These are phyloP conservation scores for Pelargonium australe DNA, from an alignment of 441 rosid genomes.

Conservation along the genomic window DNA sequence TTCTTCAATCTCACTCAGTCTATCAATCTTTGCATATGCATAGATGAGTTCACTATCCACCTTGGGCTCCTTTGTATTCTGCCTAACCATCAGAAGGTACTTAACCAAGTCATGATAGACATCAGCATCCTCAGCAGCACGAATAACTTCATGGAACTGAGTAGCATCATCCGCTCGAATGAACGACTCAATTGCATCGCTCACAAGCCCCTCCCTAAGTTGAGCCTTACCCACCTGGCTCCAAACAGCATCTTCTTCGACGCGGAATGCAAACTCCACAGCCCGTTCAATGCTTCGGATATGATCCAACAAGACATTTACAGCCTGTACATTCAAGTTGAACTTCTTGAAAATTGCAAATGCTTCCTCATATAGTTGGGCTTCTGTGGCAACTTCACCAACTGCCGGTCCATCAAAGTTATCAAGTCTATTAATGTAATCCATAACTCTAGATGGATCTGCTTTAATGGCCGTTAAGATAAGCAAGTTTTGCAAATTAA, in stretches of 20 bases:
- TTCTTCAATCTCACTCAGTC: slow-evolving; percentile 89
- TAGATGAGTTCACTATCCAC: slow-evolving; percentile 96
- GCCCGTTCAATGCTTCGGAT: slow-evolving; percentile 88
- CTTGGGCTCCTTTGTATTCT: slow-evolving; percentile 94
- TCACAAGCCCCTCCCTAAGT: slow-evolving; percentile 81
- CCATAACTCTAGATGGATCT: slow-evolving; percentile 98
- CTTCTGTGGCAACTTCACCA: slow-evolving; percentile 97
- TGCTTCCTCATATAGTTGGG: slow-evolving; percentile 84
- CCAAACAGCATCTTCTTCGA: slow-evolving; percentile 97
- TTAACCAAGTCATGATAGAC: slow-evolving; percentile 90
- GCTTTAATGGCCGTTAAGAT: slow-evolving; percentile 97
- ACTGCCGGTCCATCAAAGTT: slow-evolving; percentile 99
- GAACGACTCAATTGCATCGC: slow-evolving; percentile 93
- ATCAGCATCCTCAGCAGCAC: slow-evolving; percentile 74
- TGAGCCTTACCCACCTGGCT: slow-evolving; percentile 96
- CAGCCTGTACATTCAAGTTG: slow-evolving; percentile 93
- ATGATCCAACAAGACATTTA: slow-evolving; percentile 77
- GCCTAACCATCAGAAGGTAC: slow-evolving; percentile 95
- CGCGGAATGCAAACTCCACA: slow-evolving; percentile 96
- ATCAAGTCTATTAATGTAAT: slow-evolving; percentile 89
- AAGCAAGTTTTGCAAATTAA: slow-evolving; percentile 89
- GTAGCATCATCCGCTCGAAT: slow-evolving; percentile 96
- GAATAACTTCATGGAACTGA: slow-evolving; percentile 81
- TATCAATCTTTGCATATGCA: slow-evolving; percentile 96
- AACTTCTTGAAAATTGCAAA: slow-evolving; percentile 95